Evolutionary conservation across 208 protist genomes (phyloP).

Genomic region (Acanthamoeba royreba): DNA sequence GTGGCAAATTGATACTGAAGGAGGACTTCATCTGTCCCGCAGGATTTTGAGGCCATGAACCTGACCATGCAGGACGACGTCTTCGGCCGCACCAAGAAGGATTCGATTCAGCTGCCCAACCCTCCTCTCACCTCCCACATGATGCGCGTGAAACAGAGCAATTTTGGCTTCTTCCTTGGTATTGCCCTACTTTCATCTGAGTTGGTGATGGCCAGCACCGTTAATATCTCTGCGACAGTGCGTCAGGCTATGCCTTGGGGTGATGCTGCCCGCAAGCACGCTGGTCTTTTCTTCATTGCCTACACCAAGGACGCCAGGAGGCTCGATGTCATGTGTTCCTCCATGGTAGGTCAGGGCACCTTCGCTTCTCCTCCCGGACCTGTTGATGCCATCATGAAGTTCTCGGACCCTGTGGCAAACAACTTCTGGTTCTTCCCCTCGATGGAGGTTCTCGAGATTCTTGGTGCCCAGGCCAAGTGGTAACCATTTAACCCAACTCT

Average conservation of each 20-base stretch:
- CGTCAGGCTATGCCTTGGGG: neutral
- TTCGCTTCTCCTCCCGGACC: neutral
- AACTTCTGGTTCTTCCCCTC: constrained; percentile 12
- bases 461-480: no score
- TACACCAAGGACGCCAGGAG: neutral
- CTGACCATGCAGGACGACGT: neutral
- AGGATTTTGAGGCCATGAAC: neutral
- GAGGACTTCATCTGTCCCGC: no score
- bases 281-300: constrained; percentile 1
- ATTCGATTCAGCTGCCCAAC: neutral
- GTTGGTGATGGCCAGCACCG: no score
- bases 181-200: no score
- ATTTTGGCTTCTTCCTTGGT: neutral
- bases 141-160: neutral
- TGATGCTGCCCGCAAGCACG: neutral
- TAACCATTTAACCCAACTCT: no score
- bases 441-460: neutral
- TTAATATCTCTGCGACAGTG: no score
- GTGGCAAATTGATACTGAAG: no score
- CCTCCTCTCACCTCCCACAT: neutral
- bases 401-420: neutral
- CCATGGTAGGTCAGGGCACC: neutral
- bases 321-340: neutral
- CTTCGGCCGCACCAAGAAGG: neutral
- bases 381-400: constrained; percentile 6